Percentiles rank a stretch among this genome's conserved stretches.
phyloP scores from a whole-genome alignment of 2,329 filamentous ascomycete species.

The Colletotrichum sp. region DNA sequence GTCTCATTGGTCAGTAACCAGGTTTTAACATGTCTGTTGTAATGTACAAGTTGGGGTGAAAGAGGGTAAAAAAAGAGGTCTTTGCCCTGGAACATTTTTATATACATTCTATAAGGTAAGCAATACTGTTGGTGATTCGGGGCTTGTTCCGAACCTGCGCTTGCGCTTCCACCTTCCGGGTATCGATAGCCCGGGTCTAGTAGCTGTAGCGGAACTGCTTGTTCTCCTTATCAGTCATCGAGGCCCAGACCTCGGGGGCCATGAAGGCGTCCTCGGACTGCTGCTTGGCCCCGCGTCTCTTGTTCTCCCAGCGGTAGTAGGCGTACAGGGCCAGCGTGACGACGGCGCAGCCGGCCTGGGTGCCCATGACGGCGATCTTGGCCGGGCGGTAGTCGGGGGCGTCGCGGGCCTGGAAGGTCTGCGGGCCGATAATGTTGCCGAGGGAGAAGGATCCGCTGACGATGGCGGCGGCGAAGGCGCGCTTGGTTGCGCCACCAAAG shows the following conservation, averaged over 20 bases:
- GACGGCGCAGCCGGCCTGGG: slow-evolving; percentile 47
- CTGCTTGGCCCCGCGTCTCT: slow-evolving; percentile 32
- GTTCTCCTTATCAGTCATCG: slow-evolving; percentile 63
- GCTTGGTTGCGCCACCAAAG: slow-evolving; percentile 57
- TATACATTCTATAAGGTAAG: not conserved
- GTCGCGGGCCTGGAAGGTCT: slow-evolving; percentile 59
- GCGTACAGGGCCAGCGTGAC: slow-evolving; percentile 49
- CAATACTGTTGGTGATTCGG: not conserved
- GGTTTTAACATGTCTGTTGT: not conserved
- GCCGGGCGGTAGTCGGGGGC: slow-evolving; percentile 58
- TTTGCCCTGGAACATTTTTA: not conserved
- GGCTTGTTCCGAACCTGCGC: not conserved
- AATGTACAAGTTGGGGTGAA: not conserved
- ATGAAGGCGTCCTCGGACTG: slow-evolving; percentile 45
- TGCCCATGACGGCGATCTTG: slow-evolving; percentile 60
- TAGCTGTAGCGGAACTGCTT: slow-evolving; percentile 59
- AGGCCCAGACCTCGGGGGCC: slow-evolving; percentile 48
- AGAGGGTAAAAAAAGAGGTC: not conserved
- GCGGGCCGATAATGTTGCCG: slow-evolving; percentile 62
- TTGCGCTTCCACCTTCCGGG: not conserved
- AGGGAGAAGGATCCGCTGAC: slow-evolving; percentile 56
- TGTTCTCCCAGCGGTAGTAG: slow-evolving; percentile 58
- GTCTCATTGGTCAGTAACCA: not conserved
- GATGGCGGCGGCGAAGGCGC: slow-evolving; percentile 53
- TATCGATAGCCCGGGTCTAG: slow-evolving; percentile 24